Base-by-base conservation (phyloP, 148 eudicot genomes). In the Drosera capensis region DNA sequence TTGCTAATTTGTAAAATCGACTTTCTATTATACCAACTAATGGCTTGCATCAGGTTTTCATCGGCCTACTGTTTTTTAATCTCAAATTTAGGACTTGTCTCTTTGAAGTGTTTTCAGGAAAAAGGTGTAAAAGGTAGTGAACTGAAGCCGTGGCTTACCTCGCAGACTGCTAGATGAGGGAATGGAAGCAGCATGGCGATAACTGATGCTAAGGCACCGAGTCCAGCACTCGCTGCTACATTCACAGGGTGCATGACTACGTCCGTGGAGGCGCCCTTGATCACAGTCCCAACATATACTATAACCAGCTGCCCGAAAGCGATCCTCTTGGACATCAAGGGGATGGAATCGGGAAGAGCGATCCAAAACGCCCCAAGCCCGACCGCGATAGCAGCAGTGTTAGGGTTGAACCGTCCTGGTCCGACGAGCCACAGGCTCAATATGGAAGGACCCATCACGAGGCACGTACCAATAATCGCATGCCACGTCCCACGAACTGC, bases 271-370 rank as follows among this genome's bases (percentile, higher is more conserved):
- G 22, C 53, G 13, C 72, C 56, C 9, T 57, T 23, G 16, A 56
- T 29, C 5, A 52, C 70, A 2, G 65, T 65, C 4, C 68, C 72
- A n/a, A 67, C 67, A 17, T 62, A 68, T 18, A 77, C 72, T 1
- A 77, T 58, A 51, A 72, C 78, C 22, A 72, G 37, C 47, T 77
- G 83, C 8, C 78, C 83, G 20, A 72, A 63, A 22, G 78, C 83
- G 7, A 77, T 59, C 31, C 68, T 40, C 62, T 77, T 77, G 0
- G 71, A 15, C 55, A 68, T 40, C 25, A 77, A 5, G 7, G 62
- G 59, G 0, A 60, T 58, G 0, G 49, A 59, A 29, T 72, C 63
- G 3, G 79, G 71, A 43, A 72, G 6, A 22, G 68, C 83, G 46
- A 77, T 68, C n/a, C 47, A 15, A 9, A 72, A 73, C 7, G 76